Evolutionary conservation across 306 rosid species (phyloP), one percentile per base, ranked within the genome.

Genomic region (Pyrus bretschneideri): DNA sequence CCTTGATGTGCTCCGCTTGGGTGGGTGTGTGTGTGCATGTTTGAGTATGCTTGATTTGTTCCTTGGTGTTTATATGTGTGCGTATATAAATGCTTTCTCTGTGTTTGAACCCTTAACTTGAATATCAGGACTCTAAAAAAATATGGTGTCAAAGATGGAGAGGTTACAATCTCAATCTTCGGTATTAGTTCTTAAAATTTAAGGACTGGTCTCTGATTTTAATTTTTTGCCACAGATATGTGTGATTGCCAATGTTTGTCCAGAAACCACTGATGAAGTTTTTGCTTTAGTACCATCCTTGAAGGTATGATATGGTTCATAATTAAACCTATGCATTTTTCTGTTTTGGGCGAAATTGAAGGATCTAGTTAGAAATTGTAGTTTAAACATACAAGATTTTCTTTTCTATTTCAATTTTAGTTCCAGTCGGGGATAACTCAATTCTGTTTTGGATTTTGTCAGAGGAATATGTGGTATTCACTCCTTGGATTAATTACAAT

Each of bases 201-300:
- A 22, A 81, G 70, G 64, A 42, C 45, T 77, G 49, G 61, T 78
- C 40, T 63, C 60, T 87, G 75, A 79, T 69, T 49, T 79, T 35
- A 76, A 64, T 76, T 42, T 80, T 71, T 75, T 61, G 35, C 79
- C 73, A 84, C 93, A 95, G 99, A 83, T 92, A 67, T 86, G 92
- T 74, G 84, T 92, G 82, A 90, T 90, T 79, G 97, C 93, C 45
- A 91, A 95, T 80, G 83, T 87, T 61, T 92, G 89, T 78, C 99
- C 97, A 33, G 92, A 89, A 73, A 82, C 88, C 45, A 69, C 55
- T 30, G 97, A 95, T 58, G 99, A 92, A 84, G 91, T 80, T 78
- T 89, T 85, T 86, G 93, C 99, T 74, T 88, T 92, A 73, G 81
- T 95, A 78, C 97, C 96, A 27, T 85, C 96, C 44, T 80, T 92